phyloP scores from a whole-genome alignment of 1,139 yeast genomes.

The Tardiomyces blankii region DNA sequence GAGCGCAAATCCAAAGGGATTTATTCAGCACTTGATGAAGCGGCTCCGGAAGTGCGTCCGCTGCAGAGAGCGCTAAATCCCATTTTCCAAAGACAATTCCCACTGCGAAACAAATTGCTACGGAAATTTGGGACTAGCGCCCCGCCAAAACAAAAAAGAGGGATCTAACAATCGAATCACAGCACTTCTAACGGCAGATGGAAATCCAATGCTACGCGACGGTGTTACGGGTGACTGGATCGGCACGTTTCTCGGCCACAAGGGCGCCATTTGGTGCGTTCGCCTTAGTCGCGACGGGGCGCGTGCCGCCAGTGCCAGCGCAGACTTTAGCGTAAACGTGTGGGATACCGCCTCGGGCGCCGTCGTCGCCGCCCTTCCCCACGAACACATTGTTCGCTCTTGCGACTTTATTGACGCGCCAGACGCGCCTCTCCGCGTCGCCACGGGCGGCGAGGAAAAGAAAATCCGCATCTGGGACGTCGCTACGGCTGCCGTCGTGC shows the following conservation, averaged over 20 bases:
- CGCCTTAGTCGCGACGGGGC: conserved; percentile 19
- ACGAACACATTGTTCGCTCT: conserved; percentile 25
- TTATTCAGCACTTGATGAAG: too few species aligned
- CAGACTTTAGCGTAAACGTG: conserved; percentile 27
- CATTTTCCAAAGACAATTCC: too few species aligned
- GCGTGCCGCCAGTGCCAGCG: conserved; percentile 25
- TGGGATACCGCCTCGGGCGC: conserved; percentile 25
- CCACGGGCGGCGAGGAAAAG: conserved; percentile 20
- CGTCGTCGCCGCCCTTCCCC: conserved; percentile 16
- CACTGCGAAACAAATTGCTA: too few species aligned
- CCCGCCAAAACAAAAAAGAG: too few species aligned
- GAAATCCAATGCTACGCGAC: conserved; percentile 28
- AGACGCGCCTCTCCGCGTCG: conserved; percentile 7
- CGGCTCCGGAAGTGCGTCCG: too few species aligned
- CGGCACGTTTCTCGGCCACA: conserved; percentile 30
- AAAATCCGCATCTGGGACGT: conserved; percentile 16
- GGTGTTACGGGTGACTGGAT: conserved; percentile 32
- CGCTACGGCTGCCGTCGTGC: conserved; percentile 3
- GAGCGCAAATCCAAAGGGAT: too few species aligned
- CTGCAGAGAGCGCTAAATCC: too few species aligned
- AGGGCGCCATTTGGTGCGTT: conserved; percentile 30
- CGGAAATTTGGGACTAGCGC: too few species aligned
- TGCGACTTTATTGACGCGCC: conserved; percentile 14
- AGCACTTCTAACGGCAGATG: conserved; percentile 9
- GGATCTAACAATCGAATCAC: too few species aligned